Evolutionary conservation across 78 protist species (phyloP).

Genomic region (Dictyostelium citrinum): DNA sequence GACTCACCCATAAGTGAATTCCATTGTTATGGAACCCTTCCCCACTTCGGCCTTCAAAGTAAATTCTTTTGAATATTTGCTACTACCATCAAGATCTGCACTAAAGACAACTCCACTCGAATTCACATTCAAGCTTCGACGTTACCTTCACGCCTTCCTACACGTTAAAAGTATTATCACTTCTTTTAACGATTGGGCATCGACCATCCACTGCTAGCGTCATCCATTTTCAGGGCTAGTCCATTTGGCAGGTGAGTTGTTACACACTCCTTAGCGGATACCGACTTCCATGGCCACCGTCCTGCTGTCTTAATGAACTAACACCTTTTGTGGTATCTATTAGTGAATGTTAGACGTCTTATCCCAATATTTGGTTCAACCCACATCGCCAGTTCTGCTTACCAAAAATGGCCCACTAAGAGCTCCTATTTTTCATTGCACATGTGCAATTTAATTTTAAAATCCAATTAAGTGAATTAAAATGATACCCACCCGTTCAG

Average conservation of each 20-base stretch:
- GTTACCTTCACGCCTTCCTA: constrained; percentile 89
- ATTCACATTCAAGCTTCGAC: constrained; percentile 81
- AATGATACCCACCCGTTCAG: constrained; percentile 81
- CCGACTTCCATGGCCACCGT: constrained; percentile 91
- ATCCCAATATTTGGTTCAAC: constrained; percentile 91
- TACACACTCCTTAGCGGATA: constrained; percentile 95
- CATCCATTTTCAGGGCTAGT: constrained; percentile 94
- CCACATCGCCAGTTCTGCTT: constrained; percentile 97
- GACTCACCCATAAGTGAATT: constrained; percentile 89
- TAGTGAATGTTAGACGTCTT: constrained; percentile 87
- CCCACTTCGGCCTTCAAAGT: constrained; percentile 92
- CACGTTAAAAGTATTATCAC: constrained; percentile 45
- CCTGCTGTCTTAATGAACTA: constrained; percentile 92
- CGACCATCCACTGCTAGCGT: constrained; percentile 88
- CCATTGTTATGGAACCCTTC: constrained; percentile 92
- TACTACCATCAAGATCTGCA: constrained; percentile 95
- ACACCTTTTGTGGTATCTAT: constrained; percentile 91
- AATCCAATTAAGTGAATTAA: constrained; percentile 78
- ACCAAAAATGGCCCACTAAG: constrained; percentile 96
- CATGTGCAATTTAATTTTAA: background rate
- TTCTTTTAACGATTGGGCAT: constrained; percentile 77
- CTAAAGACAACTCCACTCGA: constrained; percentile 79
- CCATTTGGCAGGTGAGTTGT: constrained; percentile 94
- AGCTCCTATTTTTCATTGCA: constrained; percentile 14
- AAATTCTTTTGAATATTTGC: constrained; percentile 91